phyloP scores from a whole-genome alignment of 768 basidiomycete species.

The Candolleomyces efflorescens region DNA sequence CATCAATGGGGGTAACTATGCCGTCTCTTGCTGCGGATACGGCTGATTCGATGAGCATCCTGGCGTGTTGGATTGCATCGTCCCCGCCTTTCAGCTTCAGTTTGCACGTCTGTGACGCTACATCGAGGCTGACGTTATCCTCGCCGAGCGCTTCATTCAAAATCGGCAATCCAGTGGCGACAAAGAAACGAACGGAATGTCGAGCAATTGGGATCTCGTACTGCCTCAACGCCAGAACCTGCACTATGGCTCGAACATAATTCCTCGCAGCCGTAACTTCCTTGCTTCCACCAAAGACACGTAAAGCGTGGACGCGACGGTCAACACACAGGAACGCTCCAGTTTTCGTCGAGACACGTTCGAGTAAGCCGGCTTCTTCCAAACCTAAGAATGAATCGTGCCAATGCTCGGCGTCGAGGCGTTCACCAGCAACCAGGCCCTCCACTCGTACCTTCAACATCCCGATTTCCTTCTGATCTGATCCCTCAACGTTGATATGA shows the following conservation, averaged over 20 bases:
- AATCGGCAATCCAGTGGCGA: conserved; percentile 43
- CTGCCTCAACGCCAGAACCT: conserved; percentile 40
- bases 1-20: neutral
- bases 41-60: conserved; percentile 34
- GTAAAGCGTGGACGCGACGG: conserved; percentile 39
- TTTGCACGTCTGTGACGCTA: conserved; percentile 28
- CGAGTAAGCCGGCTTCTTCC: conserved; percentile 29
- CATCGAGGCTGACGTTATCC: conserved; percentile 45
- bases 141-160: conserved; percentile 53
- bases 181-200: conserved; percentile 35
- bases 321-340: conserved; percentile 43
- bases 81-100: conserved; percentile 54
- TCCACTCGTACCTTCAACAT: conserved; percentile 59
- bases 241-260: conserved; percentile 43
- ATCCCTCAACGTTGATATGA: conserved; percentile 43
- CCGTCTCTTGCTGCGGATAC: neutral
- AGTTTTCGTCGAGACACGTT: conserved; percentile 27
- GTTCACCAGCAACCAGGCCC: conserved; percentile 46
- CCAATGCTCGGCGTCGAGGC: conserved; percentile 42
- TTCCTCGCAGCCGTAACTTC: conserved; percentile 37
- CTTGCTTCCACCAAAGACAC: conserved; percentile 38
- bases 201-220: conserved; percentile 10
- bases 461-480: conserved; percentile 50
- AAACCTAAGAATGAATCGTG: conserved; percentile 36
- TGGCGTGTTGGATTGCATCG: conserved; percentile 46